phyloP scores from a whole-genome alignment of 2,329 filamentous ascomycete genomes.

The Sordariomycetes sp. region DNA sequence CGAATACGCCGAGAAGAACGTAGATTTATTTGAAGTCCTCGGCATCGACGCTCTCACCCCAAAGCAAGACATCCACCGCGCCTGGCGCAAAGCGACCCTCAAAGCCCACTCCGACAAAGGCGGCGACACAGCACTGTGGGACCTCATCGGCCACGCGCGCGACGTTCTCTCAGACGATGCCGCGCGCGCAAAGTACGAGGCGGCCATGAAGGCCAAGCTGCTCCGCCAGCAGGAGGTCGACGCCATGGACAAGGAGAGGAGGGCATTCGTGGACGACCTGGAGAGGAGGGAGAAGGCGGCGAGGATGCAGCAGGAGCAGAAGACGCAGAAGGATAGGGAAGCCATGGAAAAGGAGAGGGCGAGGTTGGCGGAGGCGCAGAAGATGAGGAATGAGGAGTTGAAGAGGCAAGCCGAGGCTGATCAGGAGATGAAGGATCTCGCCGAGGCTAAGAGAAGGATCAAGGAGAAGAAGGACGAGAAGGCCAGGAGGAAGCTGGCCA shows the following conservation, averaged over 20 bases:
- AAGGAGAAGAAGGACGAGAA: constrained; percentile 32
- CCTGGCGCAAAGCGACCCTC: constrained; percentile 78
- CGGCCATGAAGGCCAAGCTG: constrained; percentile 60
- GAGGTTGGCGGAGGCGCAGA: constrained; percentile 24
- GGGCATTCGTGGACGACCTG: constrained; percentile 77
- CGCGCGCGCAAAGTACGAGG: constrained; percentile 70
- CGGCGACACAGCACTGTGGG: constrained; percentile 75
- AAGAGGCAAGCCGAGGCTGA: constrained; percentile 23
- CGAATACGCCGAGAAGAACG: constrained; percentile 49
- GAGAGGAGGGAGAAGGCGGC: constrained; percentile 66
- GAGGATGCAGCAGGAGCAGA: constrained; percentile 46
- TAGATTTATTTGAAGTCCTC: constrained; percentile 74
- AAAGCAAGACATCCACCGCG: constrained; percentile 69
- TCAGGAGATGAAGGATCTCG: constrained; percentile 27
- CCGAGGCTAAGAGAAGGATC: constrained; percentile 24
- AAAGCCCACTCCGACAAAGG: constrained; percentile 94
- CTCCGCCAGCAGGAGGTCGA: constrained; percentile 64
- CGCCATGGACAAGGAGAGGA: constrained; percentile 61
- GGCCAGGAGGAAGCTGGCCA: constrained; percentile 24
- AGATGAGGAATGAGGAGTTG: constrained; percentile 26
- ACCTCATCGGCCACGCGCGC: constrained; percentile 76
- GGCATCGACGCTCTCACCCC: constrained; percentile 54
- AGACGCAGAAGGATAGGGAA: constrained; percentile 24
- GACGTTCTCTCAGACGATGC: constrained; percentile 68
- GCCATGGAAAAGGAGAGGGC: constrained; percentile 25